Evolutionary conservation across 2,329 filamentous ascomycete genomes (phyloP).

Genomic region (Phialophora macrospora): DNA sequence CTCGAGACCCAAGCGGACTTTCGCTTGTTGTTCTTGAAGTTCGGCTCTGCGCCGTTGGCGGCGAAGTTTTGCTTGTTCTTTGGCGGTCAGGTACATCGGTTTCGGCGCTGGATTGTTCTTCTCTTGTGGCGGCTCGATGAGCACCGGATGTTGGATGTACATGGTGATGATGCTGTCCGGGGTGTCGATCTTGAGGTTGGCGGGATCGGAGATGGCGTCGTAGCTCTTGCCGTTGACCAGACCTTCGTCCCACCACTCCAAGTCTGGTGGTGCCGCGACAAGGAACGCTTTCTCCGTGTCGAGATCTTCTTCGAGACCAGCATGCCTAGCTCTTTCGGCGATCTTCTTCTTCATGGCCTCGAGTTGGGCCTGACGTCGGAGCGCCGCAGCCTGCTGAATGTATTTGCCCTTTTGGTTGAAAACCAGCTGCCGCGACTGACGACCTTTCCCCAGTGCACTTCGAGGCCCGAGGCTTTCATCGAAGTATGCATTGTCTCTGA

Average conservation of each 20-base stretch:
- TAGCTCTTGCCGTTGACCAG: constrained; percentile 78
- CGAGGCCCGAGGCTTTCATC: constrained; percentile 70
- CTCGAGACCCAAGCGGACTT: constrained; percentile 87
- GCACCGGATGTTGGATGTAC: constrained; percentile 90
- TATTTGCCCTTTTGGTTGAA: constrained; percentile 99
- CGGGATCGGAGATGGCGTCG: constrained; percentile 67
- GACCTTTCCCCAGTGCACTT: constrained; percentile 61
- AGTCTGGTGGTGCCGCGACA: constrained; percentile 78
- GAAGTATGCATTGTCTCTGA: constrained; percentile 78
- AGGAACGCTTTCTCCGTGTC: constrained; percentile 89
- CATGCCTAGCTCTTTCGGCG: constrained; percentile 81
- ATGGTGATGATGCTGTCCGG: constrained; percentile 86
- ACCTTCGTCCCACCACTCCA: constrained; percentile 98
- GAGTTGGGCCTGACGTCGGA: constrained; percentile 82
- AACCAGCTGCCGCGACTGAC: constrained; percentile 75
- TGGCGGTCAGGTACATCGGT: constrained; percentile 87
- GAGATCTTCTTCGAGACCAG: constrained; percentile 89
- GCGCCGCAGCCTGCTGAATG: constrained; percentile 87
- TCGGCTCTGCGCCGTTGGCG: constrained; percentile 90
- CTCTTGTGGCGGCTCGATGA: constrained; percentile 89
- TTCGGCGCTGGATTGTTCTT: constrained; percentile 78
- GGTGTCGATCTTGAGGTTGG: constrained; percentile 72
- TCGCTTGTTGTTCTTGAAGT: constrained; percentile 93
- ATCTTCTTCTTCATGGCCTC: constrained; percentile 96
- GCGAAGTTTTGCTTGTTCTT: constrained; percentile 89